Base-by-base conservation (phyloP, 108 stramenopile species). In the Cyclotella choctawhatcheeana region DNA sequence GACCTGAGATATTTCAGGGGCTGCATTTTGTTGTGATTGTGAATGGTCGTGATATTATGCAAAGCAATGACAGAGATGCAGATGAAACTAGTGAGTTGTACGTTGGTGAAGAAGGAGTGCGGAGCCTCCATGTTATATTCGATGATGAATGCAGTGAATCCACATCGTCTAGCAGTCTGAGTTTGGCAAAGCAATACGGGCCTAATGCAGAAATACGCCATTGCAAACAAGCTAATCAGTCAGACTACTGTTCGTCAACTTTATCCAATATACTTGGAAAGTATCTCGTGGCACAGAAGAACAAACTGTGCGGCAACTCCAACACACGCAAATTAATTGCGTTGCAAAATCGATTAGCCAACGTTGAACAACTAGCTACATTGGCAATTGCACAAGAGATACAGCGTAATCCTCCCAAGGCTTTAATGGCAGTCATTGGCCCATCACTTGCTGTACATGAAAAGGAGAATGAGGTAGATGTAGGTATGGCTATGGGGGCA, bases 341-440 rank as follows among this genome's bases (percentile, higher is more conserved):
- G 26, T 59, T 89, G 12, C 84, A 84, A 67, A 71, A 76, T 45
- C 82, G 84, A 35, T 60, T 84, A 14, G 64, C 56, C 10, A 47
- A 73, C 35, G 81, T 88, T 35, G 90, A 95, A 77, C 79, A 87
- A 77, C 73, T 90, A 43, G 94, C 94, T 5, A 73, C 88, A 8
- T 34, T 71, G 31, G 61, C 82, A 27, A 76, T 95, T 13, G 82
- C 86, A 16, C 32, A 79, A 58, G 73, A 81, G 44, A 89, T 95
- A 47, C 78, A 83, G 1, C 56, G 40, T n/a, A 82, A 93, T 82
- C 94, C 94, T 31, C 94, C 94, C 27, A 84, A 88, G 60, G 84
- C 89, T 16, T 81, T 95, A 47, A 93, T 93, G 91, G 94, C 94
- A 7, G 83, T 93, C 29, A 90, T 95, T 65, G 68, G 80, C 27